These are phyloP conservation scores for Cercospora nicotianae DNA, from an alignment of 2,329 filamentous ascomycete genomes.

Conservation along the genomic window DNA sequence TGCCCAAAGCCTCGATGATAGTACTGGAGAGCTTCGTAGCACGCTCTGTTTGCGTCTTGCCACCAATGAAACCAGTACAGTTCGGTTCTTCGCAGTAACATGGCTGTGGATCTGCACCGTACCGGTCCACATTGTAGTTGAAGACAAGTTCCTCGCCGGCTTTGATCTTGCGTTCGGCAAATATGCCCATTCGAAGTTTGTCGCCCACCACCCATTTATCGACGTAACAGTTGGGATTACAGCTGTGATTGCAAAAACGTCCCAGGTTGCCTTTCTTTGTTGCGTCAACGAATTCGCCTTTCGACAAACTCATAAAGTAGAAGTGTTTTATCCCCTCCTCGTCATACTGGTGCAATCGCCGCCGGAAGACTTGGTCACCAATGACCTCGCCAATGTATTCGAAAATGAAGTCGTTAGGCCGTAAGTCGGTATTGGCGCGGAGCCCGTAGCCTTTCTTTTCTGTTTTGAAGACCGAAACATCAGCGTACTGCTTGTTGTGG, in stretches of 20 bases:
- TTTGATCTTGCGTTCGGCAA: slow-evolving; percentile 79
- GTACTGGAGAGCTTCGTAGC: slow-evolving; percentile 87
- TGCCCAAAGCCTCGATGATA: slow-evolving; percentile 91
- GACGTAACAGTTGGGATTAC: slow-evolving; percentile 97
- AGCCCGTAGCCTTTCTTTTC: slow-evolving; percentile 97
- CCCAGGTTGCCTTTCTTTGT: slow-evolving; percentile 95
- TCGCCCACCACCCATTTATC: slow-evolving; percentile 99
- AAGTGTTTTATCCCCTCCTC: slow-evolving; percentile 98
- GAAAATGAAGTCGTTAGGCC: slow-evolving; percentile 87
- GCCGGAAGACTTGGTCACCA: slow-evolving; percentile 83
- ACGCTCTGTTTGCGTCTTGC: slow-evolving; percentile 94
- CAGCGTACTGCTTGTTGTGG: slow-evolving; percentile 82
- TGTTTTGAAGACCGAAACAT: slow-evolving; percentile 93
- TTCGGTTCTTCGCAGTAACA: slow-evolving; percentile 96
- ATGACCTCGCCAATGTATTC: slow-evolving; percentile 99
- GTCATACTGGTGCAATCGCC: slow-evolving; percentile 90
- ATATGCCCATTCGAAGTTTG: slow-evolving; percentile 98
- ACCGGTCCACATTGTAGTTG: slow-evolving; percentile 99
- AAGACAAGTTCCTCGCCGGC: slow-evolving; percentile 95
- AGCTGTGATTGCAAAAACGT: slow-evolving; percentile 98
- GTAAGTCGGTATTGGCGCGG: slow-evolving; percentile 73
- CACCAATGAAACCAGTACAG: slow-evolving; percentile 94
- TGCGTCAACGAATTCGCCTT: slow-evolving; percentile 94
- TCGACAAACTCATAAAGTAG: slow-evolving; percentile 98
- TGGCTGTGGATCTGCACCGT: slow-evolving; percentile 92